Evolutionary conservation across 768 basidiomycete genomes (phyloP).

Genomic region (Naganishia randhawae): DNA sequence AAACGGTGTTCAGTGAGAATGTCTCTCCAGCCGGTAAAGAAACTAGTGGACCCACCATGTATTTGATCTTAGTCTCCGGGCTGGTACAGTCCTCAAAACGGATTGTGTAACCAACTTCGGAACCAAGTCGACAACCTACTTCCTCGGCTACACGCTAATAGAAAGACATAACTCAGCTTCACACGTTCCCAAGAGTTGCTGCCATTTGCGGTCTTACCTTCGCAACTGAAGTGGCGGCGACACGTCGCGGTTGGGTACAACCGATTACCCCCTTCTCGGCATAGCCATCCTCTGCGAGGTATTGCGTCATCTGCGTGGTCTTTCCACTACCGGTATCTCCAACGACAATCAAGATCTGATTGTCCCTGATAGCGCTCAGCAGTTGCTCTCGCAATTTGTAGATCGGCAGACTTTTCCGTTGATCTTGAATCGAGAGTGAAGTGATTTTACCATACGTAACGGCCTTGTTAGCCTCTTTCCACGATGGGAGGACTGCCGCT

Average conservation of each 20-base stretch:
- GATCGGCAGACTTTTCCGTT: slow-evolving; percentile 83
- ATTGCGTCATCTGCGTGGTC: slow-evolving; percentile 99
- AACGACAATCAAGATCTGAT: slow-evolving; percentile 96
- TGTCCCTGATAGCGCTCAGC: slow-evolving; percentile 82
- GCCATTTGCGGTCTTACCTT: slow-evolving; percentile 53
- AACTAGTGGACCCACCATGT: slow-evolving; percentile 62
- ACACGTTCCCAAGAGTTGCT: background rate
- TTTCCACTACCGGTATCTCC: slow-evolving; percentile 99
- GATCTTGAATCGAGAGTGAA: slow-evolving; percentile 82
- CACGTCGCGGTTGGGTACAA: slow-evolving; percentile 97
- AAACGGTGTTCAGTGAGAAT: background rate
- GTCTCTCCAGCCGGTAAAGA: background rate
- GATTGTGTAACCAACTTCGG: slow-evolving; percentile 97
- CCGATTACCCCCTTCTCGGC: slow-evolving; percentile 87
- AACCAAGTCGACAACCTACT: slow-evolving; percentile 92
- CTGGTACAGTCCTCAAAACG: slow-evolving; percentile 99
- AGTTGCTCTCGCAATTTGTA: slow-evolving; percentile 89
- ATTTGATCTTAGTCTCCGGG: slow-evolving; percentile 98
- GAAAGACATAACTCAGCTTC: background rate
- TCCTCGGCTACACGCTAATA: slow-evolving; percentile 82
- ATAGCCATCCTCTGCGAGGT: slow-evolving; percentile 89
- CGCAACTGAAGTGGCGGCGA: slow-evolving; percentile 97
- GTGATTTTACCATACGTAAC: slow-evolving; percentile 95
- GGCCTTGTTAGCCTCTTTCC: slow-evolving; percentile 89
- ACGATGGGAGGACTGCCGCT: slow-evolving; percentile 74